Evolutionary conservation across 768 basidiomycete species (phyloP), one percentile per base, ranked within the genome.

Genomic region (Xerocomellus chrysenteron): DNA sequence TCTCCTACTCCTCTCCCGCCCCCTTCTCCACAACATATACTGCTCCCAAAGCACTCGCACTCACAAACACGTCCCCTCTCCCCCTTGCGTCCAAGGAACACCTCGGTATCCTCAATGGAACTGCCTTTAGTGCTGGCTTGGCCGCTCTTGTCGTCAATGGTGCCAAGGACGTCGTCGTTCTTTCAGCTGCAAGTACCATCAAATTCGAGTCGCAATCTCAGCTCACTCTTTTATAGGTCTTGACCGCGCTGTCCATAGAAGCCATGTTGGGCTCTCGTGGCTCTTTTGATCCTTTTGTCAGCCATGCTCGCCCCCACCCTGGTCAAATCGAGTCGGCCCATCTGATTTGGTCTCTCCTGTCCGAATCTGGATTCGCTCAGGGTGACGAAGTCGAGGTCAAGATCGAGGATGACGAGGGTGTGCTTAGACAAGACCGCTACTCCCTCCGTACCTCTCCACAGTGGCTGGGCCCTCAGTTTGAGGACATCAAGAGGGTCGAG

Each of bases 401-500:
- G 30, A 85, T 92, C 45, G 78, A 82, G 43, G 80, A 90, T 48
- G 92, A 94, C 47, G 78, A 79, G 28, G 90, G 90, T 24, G 72
- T 80, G 43, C 80, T 94, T 26, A 81, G 88, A 44, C 92, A 94
- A 71, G 92, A 94, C 67, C 82, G 92, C 3, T 80, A 78, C 59
- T 63, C 74, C 28, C 75, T 90, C 35, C 80, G 89, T 47, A 91
- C 89, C 1, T 78, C 89, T 1, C 85, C 90, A 4, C 92, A 94
- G 71, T 94, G 90, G 76, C 75, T 94, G 46, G 92, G 92, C 12
- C 92, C 92, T 12, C 89, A 92, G 65, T 76, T 93, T 28, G 90
- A 92, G 69, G 90, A 92, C 62, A 78, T 94, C 47, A 75, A 90
- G 4, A 74, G 79, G 13, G 80, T 92, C 3, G 72, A 84, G 51